Conservation (phyloP, 2,329 filamentous ascomycete genomes). For the Beauveria brongniartii region DNA sequence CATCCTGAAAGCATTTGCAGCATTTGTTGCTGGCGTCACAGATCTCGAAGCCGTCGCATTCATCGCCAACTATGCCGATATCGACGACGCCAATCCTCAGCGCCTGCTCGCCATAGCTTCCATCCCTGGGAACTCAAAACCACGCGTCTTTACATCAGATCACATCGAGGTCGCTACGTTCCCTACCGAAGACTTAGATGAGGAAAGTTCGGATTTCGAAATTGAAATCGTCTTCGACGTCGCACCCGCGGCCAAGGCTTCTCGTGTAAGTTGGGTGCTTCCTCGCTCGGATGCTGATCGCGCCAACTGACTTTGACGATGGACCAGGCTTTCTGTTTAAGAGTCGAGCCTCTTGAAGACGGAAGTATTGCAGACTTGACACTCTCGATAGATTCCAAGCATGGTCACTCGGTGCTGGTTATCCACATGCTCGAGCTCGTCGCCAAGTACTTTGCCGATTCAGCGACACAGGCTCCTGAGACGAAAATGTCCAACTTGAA, state of each 20-base stretch:
- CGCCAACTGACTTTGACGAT: not conserved
- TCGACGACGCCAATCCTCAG: not conserved
- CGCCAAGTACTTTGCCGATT: conserved; percentile 5
- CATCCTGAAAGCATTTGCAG: conserved; percentile 1
- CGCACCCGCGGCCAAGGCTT: not conserved
- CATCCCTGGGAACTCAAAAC: not conserved
- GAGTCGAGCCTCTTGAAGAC: not conserved
- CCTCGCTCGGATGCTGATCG: not conserved
- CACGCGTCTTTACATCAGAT: conserved; percentile 6
- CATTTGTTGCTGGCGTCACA: conserved; percentile 6
- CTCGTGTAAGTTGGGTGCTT: not conserved
- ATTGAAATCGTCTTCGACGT: not conserved
- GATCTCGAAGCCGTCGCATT: conserved; percentile 7
- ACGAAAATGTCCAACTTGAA: conserved; percentile 6
- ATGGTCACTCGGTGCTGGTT: conserved; percentile 1
- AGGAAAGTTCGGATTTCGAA: not conserved
- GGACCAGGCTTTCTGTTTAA: not conserved
- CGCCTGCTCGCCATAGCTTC: not conserved
- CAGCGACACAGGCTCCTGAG: not conserved
- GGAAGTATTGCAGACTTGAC: not conserved
- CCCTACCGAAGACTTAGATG: not conserved
- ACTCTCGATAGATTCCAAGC: not conserved
- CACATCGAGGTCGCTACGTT: conserved; percentile 6
- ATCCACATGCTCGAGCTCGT: conserved; percentile 3
- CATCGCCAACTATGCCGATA: conserved; percentile 1